phyloP scores from a whole-genome alignment of 768 basidiomycete genomes.

The Suillus tomentosus region DNA sequence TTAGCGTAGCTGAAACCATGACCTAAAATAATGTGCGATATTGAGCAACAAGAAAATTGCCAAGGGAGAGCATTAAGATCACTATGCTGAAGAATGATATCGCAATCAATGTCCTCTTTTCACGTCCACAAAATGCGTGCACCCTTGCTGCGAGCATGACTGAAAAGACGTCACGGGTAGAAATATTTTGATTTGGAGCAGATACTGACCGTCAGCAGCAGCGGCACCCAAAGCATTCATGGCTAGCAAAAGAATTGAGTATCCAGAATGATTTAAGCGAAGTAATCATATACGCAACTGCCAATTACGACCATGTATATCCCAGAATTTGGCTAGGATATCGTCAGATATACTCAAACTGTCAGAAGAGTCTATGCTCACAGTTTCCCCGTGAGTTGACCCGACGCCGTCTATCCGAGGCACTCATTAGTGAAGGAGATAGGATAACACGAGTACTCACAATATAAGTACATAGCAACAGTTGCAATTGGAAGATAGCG shows the following conservation, averaged over 20 bases:
- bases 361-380: background rate
- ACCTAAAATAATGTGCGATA: background rate
- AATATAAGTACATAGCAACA: conserved; percentile 12
- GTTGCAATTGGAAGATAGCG: conserved; percentile 26
- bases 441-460: background rate
- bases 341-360: background rate
- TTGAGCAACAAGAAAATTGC: background rate
- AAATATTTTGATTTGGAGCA: background rate
- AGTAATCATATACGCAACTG: background rate
- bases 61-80: background rate
- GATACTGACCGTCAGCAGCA: conserved; percentile 2
- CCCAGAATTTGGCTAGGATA: background rate
- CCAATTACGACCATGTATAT: background rate
- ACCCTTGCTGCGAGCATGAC: background rate
- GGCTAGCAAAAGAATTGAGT: background rate
- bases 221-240: background rate
- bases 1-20: background rate
- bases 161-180: background rate
- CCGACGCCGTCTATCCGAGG: background rate
- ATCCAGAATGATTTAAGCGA: background rate
- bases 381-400: background rate
- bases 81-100: background rate
- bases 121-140: background rate
- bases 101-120: too few relatives aligned
- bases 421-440: background rate